Evolutionary conservation across 257 asterid species (phyloP), one percentile per base, ranked within the genome.

Genomic region (Eustoma russellianum): DNA sequence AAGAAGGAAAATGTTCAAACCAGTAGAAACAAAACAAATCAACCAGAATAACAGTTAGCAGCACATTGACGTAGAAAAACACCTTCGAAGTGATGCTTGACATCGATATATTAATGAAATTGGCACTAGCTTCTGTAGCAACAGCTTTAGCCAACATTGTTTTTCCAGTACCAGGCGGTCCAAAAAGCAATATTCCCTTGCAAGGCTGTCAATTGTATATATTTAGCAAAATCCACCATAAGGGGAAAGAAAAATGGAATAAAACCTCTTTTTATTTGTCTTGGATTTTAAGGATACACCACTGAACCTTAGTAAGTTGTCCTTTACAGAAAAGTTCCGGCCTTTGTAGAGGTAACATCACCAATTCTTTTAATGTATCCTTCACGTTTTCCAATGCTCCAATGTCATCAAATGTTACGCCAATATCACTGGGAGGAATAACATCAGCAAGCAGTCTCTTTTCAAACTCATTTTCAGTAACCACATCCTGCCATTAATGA

Each of bases 51-150:
- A 8, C 17, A 62, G 43, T 17, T 55, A 41, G 38, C n/a, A n/a
- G n/a, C 53, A 47, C 52, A 46, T 56, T 13, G 19, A 13, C 33
- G 44, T 19, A 35, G 45, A 58, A 44, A 55, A 34, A 13, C 9
- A 84, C 97, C 97, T 88, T 85, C 12, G 97, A 85, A 55, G 95
- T 74, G 60, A 88, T 88, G 67, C 97, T 88, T 54, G 97, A 88
- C 97, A 88, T 82, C 13, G 95, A 85, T 65, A 88, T 82, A 66
- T 85, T 88, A 52, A 88, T 88, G 79, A 88, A 88, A 74, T 82
- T 85, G 30, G 97, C 97, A 48, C 96, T 86, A 62, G 93, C 91
- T 71, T 88, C 95, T n/a, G 97, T 84, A 57, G 93, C 97, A 70
- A 85, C 91, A 63, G 94, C 93, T 73, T 88, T 88, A 14, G 95